phyloP scores from a whole-genome alignment of 495 filamentous ascomycete species.

The Tirmania nivea region DNA sequence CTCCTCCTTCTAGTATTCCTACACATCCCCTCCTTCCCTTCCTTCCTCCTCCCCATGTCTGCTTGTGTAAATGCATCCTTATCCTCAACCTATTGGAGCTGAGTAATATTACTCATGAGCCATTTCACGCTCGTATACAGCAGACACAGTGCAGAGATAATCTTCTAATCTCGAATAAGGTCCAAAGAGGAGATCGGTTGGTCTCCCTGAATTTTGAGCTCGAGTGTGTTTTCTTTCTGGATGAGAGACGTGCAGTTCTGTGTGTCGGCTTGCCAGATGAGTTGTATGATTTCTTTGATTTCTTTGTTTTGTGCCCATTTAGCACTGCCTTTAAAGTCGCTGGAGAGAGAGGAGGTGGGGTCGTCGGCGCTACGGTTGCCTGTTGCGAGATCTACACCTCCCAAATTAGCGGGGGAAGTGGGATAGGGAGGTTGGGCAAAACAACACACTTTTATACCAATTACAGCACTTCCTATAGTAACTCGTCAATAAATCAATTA shows the following conservation, averaged over 20 bases:
- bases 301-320: slow-evolving; percentile 11
- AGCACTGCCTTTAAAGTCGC: slow-evolving; percentile 15
- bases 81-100: slow-evolving; percentile 49
- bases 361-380: slow-evolving; percentile 1
- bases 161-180: slow-evolving; percentile 75
- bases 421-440: background rate
- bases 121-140: slow-evolving; percentile 96
- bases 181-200: slow-evolving; percentile 38
- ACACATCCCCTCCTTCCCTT: slow-evolving; percentile 9
- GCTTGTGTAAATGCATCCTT: slow-evolving; percentile 13
- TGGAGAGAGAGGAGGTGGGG: background rate
- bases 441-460: slow-evolving; percentile 52
- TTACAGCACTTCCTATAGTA: slow-evolving; percentile 80
- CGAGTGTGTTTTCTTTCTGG: slow-evolving; percentile 14
- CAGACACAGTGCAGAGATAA: slow-evolving; percentile 59
- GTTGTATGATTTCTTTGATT: slow-evolving; percentile 7
- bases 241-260: slow-evolving; percentile 3
- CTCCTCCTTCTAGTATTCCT: slow-evolving; percentile 21
- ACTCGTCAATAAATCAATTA: slow-evolving; percentile 69
- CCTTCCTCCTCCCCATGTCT: background rate
- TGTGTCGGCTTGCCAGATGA: slow-evolving; percentile 6
- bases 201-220: slow-evolving; percentile 36
- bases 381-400: background rate
- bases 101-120: slow-evolving; percentile 57
- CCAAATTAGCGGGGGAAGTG: background rate